Base-by-base conservation (phyloP, 1,284 basidiomycete species). In the Ceratobasidium sp. region DNA sequence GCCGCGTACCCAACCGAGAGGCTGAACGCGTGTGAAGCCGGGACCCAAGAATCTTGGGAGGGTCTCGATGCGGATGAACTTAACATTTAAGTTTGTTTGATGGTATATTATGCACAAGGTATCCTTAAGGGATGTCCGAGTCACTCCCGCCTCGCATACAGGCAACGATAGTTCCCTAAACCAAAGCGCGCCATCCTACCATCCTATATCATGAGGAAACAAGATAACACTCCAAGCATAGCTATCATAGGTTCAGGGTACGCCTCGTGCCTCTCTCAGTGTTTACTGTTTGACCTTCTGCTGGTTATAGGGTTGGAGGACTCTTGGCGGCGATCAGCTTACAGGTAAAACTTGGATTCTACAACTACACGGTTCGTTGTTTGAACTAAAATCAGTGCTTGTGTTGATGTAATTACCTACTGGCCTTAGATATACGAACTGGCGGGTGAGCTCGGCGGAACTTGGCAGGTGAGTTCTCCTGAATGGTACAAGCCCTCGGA, bases 401-500 rank as follows among this genome's bases (percentile, higher is more conserved):
- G 23, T 2, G 18, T 12, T n/a, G 45, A 21, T 4, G n/a, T 12
- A 12, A 16, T 21, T 36, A 10, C 21, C 23, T 16, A 26, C 34
- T 10, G 32, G 16, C n/a, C 14, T 23, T 75, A 87, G 86, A 86
- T 87, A 50, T 85, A 83, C 73, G 86, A 87, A 75, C 83, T 80
- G 73, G 82, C 81, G 28, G 77, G 78, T 32, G 77, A 79, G 41
- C 78, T 86, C 36, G 85, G 86, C 46, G 86, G 85, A 59, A 86
- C 85, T 58, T 87, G 86, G 86, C 82, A 83, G 77, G 86, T 86
- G 74, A 65, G 82, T 79, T 43, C 18, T 57, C n/a, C n/a, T 14
- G 36, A 55, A 73, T 6, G 16, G 14, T 53, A 45, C 36, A 52
- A n/a, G n/a, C n/a, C n/a, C 46, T 61, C 26, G 21, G 16, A 23